Base-by-base conservation (phyloP, 345 rosid genomes). In the Boechera retrofracta region DNA sequence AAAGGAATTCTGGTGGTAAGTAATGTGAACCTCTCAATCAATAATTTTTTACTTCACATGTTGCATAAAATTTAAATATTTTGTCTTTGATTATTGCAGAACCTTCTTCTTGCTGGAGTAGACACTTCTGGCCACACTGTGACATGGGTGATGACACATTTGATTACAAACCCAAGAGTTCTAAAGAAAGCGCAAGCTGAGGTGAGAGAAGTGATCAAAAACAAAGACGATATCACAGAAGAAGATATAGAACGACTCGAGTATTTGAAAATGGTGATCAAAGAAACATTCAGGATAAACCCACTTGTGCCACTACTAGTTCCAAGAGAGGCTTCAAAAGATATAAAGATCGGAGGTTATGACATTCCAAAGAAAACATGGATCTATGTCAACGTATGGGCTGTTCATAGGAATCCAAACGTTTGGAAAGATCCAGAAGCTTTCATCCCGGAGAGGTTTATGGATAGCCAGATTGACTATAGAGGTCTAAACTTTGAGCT, bases 401-500 rank as follows among this genome's bases (percentile, higher is more conserved):
- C 81, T 18, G 0, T 72, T 16, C 77, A 73, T 8, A 73, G 64
- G 64, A 73, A 52, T 53, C 70, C 78, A 21, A 58, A 79, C 16
- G n/a, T 79, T 48, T 79, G 82, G 82, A 53, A 79, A 51, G 35
- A 73, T 53, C 70, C 82, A 11, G 60, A 67, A 5, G 39, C 16
- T 35, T 79, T 73, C 36, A 73, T 67, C 57, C 82, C 82, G 0
- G 74, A 79, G 41, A 73, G 82, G 52, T 73, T 79, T 44, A 59
- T 73, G 49, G 74, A 67, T 28, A 78, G 55, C 5, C 8, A 58
- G 2, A 67, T 85, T 11, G 91, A 91, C 66, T 88, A 77, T 45
- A 86, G 11, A 45, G 91, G 93, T 31, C 71, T 80, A 39, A 48
- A 86, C 64, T 91, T 76, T 31, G 89, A 87, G 76, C 16, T 84